These are phyloP conservation scores for Daldinia sp. DNA, from an alignment of 2,329 filamentous ascomycete species.

Conservation along the genomic window DNA sequence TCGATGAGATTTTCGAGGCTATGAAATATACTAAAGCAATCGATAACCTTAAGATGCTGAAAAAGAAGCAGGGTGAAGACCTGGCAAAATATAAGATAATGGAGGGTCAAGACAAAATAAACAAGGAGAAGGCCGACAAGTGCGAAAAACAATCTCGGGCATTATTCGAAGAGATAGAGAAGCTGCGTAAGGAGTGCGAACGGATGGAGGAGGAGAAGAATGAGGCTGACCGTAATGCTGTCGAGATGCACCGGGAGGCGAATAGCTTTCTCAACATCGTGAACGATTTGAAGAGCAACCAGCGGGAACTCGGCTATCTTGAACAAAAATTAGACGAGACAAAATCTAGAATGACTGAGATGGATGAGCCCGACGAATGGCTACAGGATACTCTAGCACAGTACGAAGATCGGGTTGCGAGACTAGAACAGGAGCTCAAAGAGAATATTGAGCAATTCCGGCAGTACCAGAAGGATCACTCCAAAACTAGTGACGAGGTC, in stretches of 20 bases:
- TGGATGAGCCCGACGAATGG: slow-evolving; percentile 81
- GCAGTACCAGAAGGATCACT: slow-evolving; percentile 68
- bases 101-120: slow-evolving; percentile 81
- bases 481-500: slow-evolving; percentile 59
- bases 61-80: slow-evolving; percentile 84
- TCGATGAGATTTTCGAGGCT: slow-evolving; percentile 98
- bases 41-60: slow-evolving; percentile 88
- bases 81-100: slow-evolving; percentile 78
- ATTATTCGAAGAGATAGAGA: slow-evolving; percentile 75
- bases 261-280: slow-evolving; percentile 81
- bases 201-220: slow-evolving; percentile 71
- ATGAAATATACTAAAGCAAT: slow-evolving; percentile 97
- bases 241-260: slow-evolving; percentile 77
- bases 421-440: slow-evolving; percentile 73
- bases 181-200: slow-evolving; percentile 68
- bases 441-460: slow-evolving; percentile 73
- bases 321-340: slow-evolving; percentile 78
- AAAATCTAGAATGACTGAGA: slow-evolving; percentile 77
- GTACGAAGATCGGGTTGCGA: slow-evolving; percentile 79
- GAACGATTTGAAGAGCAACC: slow-evolving; percentile 80
- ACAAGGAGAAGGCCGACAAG: slow-evolving; percentile 86
- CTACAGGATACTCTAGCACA: slow-evolving; percentile 78
- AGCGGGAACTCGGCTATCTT: slow-evolving; percentile 75
- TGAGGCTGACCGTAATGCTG: slow-evolving; percentile 67
- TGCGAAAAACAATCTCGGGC: slow-evolving; percentile 73